Evolutionary conservation across 495 filamentous ascomycete species (phyloP).

Genomic region (Talaromyces liani): DNA sequence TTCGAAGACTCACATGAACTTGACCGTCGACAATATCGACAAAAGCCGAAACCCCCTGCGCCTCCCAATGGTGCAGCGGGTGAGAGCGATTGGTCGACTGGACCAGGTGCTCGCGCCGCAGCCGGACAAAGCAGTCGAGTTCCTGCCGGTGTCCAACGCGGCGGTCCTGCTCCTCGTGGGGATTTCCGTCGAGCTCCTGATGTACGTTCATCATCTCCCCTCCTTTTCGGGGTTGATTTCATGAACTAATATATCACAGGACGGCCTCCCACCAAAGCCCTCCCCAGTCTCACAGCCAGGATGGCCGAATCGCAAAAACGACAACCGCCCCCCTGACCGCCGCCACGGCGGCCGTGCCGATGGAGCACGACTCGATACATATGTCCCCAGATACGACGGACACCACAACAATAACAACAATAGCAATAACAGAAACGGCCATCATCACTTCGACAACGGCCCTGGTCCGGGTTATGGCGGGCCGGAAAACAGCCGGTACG

Average conservation of each 20-base stretch:
- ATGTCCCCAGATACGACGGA: conserved; percentile 29
- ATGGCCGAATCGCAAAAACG: conserved; percentile 19
- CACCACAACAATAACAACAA: conserved; percentile 12
- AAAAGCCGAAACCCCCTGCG: conserved; percentile 74
- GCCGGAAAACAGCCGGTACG: conserved; percentile 5
- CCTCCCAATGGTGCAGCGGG: conserved; percentile 86
- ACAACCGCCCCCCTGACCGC: conserved; percentile 21
- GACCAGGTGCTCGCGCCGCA: conserved; percentile 21
- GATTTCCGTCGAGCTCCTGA: conserved; percentile 1
- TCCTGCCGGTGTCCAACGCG: conserved; percentile 22
- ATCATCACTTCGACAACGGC: neutral
- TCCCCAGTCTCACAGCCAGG: conserved; percentile 24
- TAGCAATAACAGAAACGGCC: neutral
- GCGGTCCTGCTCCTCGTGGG: neutral
- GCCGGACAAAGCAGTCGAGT: conserved; percentile 27
- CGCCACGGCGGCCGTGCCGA: conserved; percentile 24
- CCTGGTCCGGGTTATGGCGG: neutral
- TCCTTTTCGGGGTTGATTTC: neutral
- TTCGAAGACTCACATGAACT: conserved; percentile 96
- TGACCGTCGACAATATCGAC: conserved; percentile 80
- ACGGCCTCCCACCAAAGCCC: conserved; percentile 33
- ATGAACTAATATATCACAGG: conserved; percentile 12
- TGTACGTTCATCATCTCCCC: neutral
- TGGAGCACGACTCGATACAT: conserved; percentile 30
- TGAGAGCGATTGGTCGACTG: conserved; percentile 48